Conservation (phyloP, 768 basidiomycete genomes). For the Mrakia frigida region DNA sequence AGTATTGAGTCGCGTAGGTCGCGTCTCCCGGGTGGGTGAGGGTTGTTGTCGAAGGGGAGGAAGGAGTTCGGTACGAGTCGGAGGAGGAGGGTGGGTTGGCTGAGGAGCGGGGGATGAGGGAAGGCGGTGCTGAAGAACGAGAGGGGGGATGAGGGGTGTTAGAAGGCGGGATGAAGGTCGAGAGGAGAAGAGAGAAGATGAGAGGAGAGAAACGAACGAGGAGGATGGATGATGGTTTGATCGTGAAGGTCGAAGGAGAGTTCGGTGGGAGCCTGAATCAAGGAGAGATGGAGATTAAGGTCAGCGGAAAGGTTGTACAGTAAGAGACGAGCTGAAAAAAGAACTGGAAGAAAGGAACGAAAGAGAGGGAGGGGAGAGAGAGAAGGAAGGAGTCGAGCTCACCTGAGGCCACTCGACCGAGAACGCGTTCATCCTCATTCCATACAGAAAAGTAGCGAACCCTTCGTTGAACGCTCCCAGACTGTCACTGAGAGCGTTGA, state of each 20-base stretch:
- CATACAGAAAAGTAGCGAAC: constrained; percentile 85
- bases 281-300: too few relatives aligned
- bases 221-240: background rate
- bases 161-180: background rate
- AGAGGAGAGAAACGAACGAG: background rate
- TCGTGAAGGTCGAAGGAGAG: constrained; percentile 27
- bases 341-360: too few relatives aligned
- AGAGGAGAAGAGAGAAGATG: background rate
- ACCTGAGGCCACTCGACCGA: constrained; percentile 86
- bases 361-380: background rate
- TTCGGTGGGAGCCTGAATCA: constrained; percentile 22
- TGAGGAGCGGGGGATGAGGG: background rate
- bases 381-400: background rate
- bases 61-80: constrained; percentile 7
- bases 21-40: constrained; percentile 22
- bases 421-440: constrained; percentile 89
- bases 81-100: background rate
- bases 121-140: background rate
- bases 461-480: constrained; percentile 84
- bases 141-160: background rate
- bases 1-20: constrained; percentile 31
- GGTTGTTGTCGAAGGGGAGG: constrained; percentile 21
- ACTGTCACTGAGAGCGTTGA: constrained; percentile 66
- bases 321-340: too few relatives aligned
- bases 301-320: background rate